Percentiles rank a stretch among this genome's conserved stretches.
Evolutionary conservation across 371 early-diverging fungal genomes (phyloP).

Genomic region (Thermomucor indicae-seudaticae): DNA sequence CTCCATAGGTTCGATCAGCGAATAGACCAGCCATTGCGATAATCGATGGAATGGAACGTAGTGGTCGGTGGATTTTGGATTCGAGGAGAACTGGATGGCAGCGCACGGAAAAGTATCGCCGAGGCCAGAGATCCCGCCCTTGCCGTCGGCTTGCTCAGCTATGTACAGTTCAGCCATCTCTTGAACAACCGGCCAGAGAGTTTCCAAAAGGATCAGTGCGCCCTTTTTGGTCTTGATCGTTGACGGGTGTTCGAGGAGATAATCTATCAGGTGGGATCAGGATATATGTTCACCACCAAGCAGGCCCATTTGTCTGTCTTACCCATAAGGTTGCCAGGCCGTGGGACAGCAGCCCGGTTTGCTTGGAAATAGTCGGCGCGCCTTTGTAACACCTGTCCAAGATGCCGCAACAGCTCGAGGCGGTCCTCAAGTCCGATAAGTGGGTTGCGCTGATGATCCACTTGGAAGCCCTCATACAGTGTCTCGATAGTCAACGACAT

Average conservation of each 20-base stretch:
- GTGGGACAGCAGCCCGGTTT: conserved; percentile 38
- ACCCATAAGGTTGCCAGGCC: conserved; percentile 87
- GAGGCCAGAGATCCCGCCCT: conserved; percentile 48
- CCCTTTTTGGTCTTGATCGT: conserved; percentile 45
- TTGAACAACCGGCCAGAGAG: conserved; percentile 79
- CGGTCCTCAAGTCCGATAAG: conserved; percentile 81
- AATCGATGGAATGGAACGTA: conserved; percentile 85
- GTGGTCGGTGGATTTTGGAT: conserved; percentile 20
- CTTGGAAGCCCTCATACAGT: conserved; percentile 71
- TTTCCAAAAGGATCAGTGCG: conserved; percentile 56
- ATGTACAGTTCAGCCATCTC: conserved; percentile 43
- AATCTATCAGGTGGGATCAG: conserved; percentile 21
- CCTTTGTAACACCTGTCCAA: conserved; percentile 49
- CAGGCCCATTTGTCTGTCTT: conserved; percentile 18
- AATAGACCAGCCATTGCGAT: conserved; percentile 94
- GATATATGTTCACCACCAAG: not conserved
- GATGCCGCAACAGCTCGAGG: conserved; percentile 60
- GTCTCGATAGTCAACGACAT: conserved; percentile 48
- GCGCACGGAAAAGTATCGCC: conserved; percentile 89
- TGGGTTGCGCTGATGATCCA: conserved; percentile 33
- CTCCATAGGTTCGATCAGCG: conserved; percentile 81
- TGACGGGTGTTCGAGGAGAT: conserved; percentile 31
- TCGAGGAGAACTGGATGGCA: conserved; percentile 18
- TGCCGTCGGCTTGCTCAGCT: conserved; percentile 59
- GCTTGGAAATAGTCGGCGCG: conserved; percentile 42